Base-by-base conservation (phyloP, 2,329 filamentous ascomycete genomes). In the Torrubiellomyces zombiae region DNA sequence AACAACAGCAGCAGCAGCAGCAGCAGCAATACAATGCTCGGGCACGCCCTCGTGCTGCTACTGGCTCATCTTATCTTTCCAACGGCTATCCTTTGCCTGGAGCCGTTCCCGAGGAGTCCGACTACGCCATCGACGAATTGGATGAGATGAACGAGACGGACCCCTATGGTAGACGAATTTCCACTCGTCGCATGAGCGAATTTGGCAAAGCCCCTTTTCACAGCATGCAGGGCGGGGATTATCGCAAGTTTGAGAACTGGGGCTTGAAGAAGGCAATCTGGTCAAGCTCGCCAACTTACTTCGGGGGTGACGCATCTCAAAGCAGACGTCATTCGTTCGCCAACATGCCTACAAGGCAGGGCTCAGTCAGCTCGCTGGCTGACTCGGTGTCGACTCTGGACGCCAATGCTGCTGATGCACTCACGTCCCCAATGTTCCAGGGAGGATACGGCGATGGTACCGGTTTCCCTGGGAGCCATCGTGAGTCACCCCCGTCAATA, bases 301-400 rank as follows among this genome's bases (percentile, higher is more conserved):
- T 66, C 21, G 60, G 67, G 14, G 59, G 57, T 4, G 74, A 79
- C 32, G 57, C 70, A 16, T 68, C 74, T 9, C 76, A 83, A 39
- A 82, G 77, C 38, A 67, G 80, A 30, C 70, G 80, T 15, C 80
- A 86, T 47, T 86, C 80, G 2, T 81, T 89, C 42, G 80, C 71
- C 25, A 73, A 73, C 38, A 61, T 75, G 39, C 69, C 66, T 15
- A 71, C 67, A 14, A 60, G 71, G 9, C 70, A 75, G 35, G 64
- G 60, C 3, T 75, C 70, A 3, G 66, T 75, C 34, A 64, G 66
- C 37, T 74, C 69, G 15, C 52, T 69, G 26, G 58, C 58, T 24
- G 69, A 74, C 37, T 46, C 56, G 23, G 48, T 53, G 19, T 45
- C 56, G 4, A 39, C 55, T 7, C 51, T 67, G 13, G 65, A 71